Percentiles rank a stretch among this genome's conserved stretches.
Evolutionary conservation across 257 asterid genomes (phyloP).

Genomic region (Craterostigma plantagineum): DNA sequence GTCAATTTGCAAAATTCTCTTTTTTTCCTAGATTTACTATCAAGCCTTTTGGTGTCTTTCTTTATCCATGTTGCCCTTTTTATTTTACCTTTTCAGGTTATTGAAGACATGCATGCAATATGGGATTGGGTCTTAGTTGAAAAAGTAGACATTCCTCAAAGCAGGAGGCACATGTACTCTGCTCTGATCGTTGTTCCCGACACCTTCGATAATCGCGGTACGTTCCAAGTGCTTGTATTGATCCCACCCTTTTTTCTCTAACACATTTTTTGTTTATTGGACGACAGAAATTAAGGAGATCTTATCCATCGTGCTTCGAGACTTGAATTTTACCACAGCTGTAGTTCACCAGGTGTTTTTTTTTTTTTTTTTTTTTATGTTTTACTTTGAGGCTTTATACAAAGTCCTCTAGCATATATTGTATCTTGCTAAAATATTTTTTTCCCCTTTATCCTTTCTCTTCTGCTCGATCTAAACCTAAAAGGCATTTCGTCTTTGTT

Average conservation of each 20-base stretch:
- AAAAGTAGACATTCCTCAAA: slow-evolving; percentile 45
- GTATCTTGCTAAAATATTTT: neutral
- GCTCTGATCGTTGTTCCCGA: slow-evolving; percentile 86
- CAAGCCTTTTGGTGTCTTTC: neutral
- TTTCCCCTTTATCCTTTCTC: slow-evolving; percentile 4
- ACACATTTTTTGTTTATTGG: slow-evolving; percentile 11
- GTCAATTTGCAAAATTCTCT: slow-evolving; percentile 1
- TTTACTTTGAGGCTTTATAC: slow-evolving; percentile 5
- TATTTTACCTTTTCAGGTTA: slow-evolving; percentile 29
- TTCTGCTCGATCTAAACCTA: neutral
- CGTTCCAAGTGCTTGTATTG: neutral
- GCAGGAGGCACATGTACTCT: slow-evolving; percentile 54
- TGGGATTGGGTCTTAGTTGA: slow-evolving; percentile 89
- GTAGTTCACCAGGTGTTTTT: slow-evolving; percentile 95
- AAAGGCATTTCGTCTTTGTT: no score
- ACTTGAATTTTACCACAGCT: slow-evolving; percentile 61
- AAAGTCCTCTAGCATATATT: no score
- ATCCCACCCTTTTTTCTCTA: neutral
- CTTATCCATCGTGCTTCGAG: slow-evolving; percentile 66
- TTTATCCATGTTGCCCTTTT: neutral
- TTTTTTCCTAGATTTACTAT: neutral
- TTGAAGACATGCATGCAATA: slow-evolving; percentile 75
- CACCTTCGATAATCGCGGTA: slow-evolving; percentile 89
- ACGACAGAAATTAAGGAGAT: slow-evolving; percentile 78
- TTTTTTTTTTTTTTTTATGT: no score